These are phyloP conservation scores for Trichoderma parareesei DNA, from an alignment of 495 filamentous ascomycete species.

Conservation along the genomic window DNA sequence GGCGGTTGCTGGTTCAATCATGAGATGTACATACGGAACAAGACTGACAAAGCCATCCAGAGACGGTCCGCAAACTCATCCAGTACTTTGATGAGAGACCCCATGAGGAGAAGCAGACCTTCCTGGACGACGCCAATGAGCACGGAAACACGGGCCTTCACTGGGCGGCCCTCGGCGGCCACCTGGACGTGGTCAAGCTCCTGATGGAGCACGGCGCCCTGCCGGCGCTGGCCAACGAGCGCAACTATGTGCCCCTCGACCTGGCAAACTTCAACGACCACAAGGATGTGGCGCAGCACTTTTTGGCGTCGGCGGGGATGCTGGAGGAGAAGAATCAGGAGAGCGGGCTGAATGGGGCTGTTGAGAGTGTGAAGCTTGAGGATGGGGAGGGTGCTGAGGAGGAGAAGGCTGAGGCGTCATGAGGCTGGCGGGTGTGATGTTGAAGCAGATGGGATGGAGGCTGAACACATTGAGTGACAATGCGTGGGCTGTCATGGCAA, in stretches of 20 bases:
- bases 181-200: conserved; percentile 67
- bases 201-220: conserved; percentile 65
- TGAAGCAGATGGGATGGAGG: too few relatives aligned
- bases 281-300: conserved; percentile 57
- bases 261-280: conserved; percentile 71
- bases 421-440: background rate
- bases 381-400: conserved; percentile 17
- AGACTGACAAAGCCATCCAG: conserved; percentile 16
- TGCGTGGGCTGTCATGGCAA: background rate
- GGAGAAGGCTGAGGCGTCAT: background rate
- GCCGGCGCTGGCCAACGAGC: conserved; percentile 63
- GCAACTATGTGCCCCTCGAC: conserved; percentile 78
- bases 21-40: background rate
- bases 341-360: conserved; percentile 22
- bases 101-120: conserved; percentile 28
- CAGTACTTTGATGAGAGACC: conserved; percentile 25
- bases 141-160: conserved; percentile 85
- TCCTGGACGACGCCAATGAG: conserved; percentile 63
- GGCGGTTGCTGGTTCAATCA: background rate
- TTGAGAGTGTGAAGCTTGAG: conserved; percentile 22
- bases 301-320: conserved; percentile 47
- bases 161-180: conserved; percentile 86
- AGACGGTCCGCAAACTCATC: conserved; percentile 33
- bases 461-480: too few relatives aligned
- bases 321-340: conserved; percentile 44